Evolutionary conservation across 805 yeast species (phyloP), one percentile per base, ranked within the genome.

Genomic region (Lachancea nothofagi): DNA sequence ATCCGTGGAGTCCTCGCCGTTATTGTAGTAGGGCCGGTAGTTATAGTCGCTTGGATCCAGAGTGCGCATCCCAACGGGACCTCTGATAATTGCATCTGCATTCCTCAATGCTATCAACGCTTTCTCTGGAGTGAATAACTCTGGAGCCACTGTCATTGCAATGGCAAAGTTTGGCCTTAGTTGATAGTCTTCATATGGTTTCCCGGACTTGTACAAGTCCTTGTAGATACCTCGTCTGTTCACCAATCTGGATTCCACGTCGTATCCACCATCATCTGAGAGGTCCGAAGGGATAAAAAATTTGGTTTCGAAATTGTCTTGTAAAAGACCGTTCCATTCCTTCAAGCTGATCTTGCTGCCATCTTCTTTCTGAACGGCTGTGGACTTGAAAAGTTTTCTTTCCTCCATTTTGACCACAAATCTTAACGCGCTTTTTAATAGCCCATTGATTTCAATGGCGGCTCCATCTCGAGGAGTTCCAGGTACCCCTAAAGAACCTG

Each of bases 391-490:
- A 25, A 66, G 46, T 0, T 83, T 84, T 25, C 70, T 54, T 10
- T 61, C 48, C 33, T 77, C 61, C 46, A 87, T 62, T 30, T 74
- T 71, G 49, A 76, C 71, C 14, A 86, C 88, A 74, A 88, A 93
- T 46, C 96, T 69, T 53, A 90, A 66, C 1, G 85, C 64, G 61
- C 95, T 84, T 64, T 89, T 89, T 55, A 93, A 65, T 44, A 90
- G 66, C 0, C 97, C 98, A 51, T 78, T 87, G 42, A 90, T 83
- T 62, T 90, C 98, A 41, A 90, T 71, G 2, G 95, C 96, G 1
- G 97, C 96, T 26, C 98, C 98, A 62, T 89, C 96, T 57, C 98
- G 75, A 18, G 98, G 97, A 0, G 97, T 90, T 2, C 97, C 98
- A 1, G 98, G 98, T 25, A 76, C 69, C n/a, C 98, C 98, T 50